Evolutionary conservation across 2,329 filamentous ascomycete species (phyloP), one percentile per base, ranked within the genome.

Genomic region (Cryphonectria nitschkei): DNA sequence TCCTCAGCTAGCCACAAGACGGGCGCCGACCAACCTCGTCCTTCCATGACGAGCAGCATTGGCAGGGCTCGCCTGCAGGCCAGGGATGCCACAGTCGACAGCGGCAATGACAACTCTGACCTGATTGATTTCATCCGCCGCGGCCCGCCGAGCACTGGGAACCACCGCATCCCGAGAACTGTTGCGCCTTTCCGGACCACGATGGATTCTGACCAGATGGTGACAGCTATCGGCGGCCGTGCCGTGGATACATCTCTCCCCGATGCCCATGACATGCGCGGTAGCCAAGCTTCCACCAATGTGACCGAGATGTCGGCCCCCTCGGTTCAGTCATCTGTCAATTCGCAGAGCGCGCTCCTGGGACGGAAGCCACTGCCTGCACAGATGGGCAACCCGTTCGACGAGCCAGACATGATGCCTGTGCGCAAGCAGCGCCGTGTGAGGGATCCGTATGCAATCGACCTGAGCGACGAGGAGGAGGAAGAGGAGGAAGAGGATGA

Each of bases 91-190:
- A 85, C 86, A 58, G 86, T 89, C 22, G 86, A 90, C 65, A 83
- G 83, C 70, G 86, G 85, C 67, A 89, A 89, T 66, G 90, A 91
- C 74, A 97, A 91, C 70, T 92, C 93, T 16, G 96, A 98, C 72
- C 83, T 99, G 70, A 97, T 98, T 74, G 95, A 98, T 78, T 98
- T 99, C 79, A 97, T 99, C 74, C 91, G 95, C 62, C 91, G 93
- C 78, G 95, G 95, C 0, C 94, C 94, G 3, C 91, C 93, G 0
- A 86, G 83, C 72, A 79, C 83, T 46, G 85, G 84, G 60, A 87
- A 88, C 73, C 92, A 90, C 71, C 90, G 93, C 34, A 96, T 97
- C 73, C 92, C 94, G 58, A 90, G 93, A 26, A 89, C 88, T n/a
- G 90, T 96, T 16, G 94, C 94, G 13, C 93, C 94, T 1, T 97